Conservation (phyloP, 1,284 basidiomycete genomes). For the Ceratobasidium sp. region DNA sequence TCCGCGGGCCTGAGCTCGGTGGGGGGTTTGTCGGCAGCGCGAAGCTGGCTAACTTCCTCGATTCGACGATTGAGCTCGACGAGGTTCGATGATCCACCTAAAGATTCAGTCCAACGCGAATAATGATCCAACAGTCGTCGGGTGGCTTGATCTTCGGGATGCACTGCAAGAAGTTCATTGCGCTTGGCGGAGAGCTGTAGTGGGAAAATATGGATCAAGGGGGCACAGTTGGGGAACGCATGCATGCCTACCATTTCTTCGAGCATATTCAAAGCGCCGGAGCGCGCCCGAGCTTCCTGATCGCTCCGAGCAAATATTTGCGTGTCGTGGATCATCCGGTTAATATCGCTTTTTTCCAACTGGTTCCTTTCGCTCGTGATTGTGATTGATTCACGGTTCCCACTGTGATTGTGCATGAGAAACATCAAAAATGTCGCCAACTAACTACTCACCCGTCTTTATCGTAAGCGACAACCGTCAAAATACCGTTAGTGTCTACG, state of each 20-base stretch:
- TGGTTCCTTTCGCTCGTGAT: not conserved
- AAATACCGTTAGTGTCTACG: conserved; percentile 64
- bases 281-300: conserved; percentile 87
- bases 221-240: too few relatives aligned
- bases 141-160: too few relatives aligned
- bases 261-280: conserved; percentile 86
- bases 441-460: conserved; percentile 90
- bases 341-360: conserved; percentile 83
- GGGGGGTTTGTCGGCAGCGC: too few relatives aligned
- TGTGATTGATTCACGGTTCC: not conserved
- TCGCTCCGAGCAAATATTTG: conserved; percentile 90
- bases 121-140: conserved; percentile 79
- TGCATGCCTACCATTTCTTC: conserved; percentile 69
- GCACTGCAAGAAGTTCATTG: too few relatives aligned
- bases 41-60: conserved; percentile 70
- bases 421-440: too few relatives aligned
- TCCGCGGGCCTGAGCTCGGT: too few relatives aligned
- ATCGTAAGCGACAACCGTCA: conserved; percentile 63
- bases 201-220: too few relatives aligned
- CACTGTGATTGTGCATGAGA: too few relatives aligned
- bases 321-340: conserved; percentile 91
- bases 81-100: conserved; percentile 13
- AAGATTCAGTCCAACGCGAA: not conserved
- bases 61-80: conserved; percentile 93
- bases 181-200: too few relatives aligned